Evolutionary conservation across 148 eudicot species (phyloP).

Genomic region (Salicornia ramosissima): DNA sequence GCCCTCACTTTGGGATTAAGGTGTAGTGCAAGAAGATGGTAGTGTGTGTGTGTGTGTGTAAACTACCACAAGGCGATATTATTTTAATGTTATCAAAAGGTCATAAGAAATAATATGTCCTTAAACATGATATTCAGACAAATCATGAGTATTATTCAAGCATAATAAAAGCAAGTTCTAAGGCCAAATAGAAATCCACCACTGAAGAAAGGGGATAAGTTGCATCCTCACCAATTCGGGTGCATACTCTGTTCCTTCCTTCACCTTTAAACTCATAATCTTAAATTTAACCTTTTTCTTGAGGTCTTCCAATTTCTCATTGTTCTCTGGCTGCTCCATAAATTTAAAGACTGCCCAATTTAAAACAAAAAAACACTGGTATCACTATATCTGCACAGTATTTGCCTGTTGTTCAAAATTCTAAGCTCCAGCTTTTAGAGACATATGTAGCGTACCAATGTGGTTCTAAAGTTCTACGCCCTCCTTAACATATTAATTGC

Average conservation of each 20-base stretch:
- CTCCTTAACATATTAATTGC: too few species aligned
- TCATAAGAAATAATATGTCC: not conserved
- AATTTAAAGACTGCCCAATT: slow-evolving; percentile 73
- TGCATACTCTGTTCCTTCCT: slow-evolving; percentile 66
- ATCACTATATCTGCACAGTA: not conserved
- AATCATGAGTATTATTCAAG: not conserved
- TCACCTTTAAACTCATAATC: slow-evolving; percentile 94
- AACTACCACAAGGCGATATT: too few species aligned
- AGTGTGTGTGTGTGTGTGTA: too few species aligned
- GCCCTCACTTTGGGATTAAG: too few species aligned
- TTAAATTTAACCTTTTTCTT: slow-evolving; percentile 79
- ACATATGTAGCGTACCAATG: not conserved
- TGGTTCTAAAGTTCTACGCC: not conserved
- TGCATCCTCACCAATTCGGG: slow-evolving; percentile 71
- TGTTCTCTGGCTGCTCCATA: slow-evolving; percentile 94
- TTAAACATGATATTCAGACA: too few species aligned
- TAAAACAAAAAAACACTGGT: not conserved
- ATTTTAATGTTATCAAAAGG: not conserved
- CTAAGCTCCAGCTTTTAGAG: not conserved
- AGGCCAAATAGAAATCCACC: not conserved
- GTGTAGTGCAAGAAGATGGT: too few species aligned
- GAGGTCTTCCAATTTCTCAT: slow-evolving; percentile 65
- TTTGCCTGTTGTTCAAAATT: not conserved
- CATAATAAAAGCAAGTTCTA: not conserved
- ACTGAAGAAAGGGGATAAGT: not conserved